Percentiles rank a stretch among this genome's conserved stretches.
phyloP scores from a whole-genome alignment of 2,329 filamentous ascomycete genomes.

The Talaromyces verruculosus region DNA sequence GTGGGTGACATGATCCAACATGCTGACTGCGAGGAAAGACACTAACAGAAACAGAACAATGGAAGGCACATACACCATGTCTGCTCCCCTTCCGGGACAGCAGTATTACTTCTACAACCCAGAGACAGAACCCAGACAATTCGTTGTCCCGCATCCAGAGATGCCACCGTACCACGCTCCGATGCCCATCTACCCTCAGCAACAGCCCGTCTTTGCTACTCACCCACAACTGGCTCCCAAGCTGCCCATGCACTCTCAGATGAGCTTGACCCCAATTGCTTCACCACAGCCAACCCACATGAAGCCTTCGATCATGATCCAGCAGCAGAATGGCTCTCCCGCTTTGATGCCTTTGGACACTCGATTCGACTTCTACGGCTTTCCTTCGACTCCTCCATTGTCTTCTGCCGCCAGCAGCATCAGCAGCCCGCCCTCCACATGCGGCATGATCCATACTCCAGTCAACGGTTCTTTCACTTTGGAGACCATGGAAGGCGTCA shows the following conservation, averaged over 20 bases:
- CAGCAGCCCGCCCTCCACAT: constrained; percentile 77
- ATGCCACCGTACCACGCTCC: constrained; percentile 47
- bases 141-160: constrained; percentile 56
- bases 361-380: constrained; percentile 68
- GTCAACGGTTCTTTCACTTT: constrained; percentile 77
- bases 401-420: constrained; percentile 81
- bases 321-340: constrained; percentile 60
- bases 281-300: constrained; percentile 72
- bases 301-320: constrained; percentile 70
- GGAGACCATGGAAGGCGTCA: constrained; percentile 65
- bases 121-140: constrained; percentile 62
- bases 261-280: constrained; percentile 64
- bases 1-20: constrained; percentile 1
- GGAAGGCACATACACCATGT: constrained; percentile 62
- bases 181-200: constrained; percentile 35
- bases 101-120: constrained; percentile 86
- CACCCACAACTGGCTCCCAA: constrained; percentile 18
- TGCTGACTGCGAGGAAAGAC: not conserved
- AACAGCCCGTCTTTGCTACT: constrained; percentile 26
- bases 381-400: constrained; percentile 82
- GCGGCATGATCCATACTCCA: constrained; percentile 77
- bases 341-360: constrained; percentile 68
- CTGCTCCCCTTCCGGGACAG: constrained; percentile 62
- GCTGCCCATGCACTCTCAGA: constrained; percentile 22
- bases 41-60: constrained; percentile 47